Conservation (phyloP, 306 rosid genomes). For the Geum urbanum region DNA sequence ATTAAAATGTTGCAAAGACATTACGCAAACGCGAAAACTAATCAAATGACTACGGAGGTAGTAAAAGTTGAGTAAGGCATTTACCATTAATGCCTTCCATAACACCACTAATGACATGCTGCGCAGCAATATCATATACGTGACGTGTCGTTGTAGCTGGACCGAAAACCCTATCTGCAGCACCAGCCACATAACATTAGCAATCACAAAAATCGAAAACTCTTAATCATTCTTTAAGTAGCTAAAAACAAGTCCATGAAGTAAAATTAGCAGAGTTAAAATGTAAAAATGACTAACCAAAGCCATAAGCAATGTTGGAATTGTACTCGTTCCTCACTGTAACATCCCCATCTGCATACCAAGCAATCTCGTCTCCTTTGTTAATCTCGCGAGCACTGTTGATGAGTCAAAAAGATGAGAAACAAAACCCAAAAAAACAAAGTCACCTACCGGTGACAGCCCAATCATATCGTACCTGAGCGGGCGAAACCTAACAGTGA, state of each 20-base stretch:
- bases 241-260: not conserved
- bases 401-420: slow-evolving; percentile 9
- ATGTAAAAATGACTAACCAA: slow-evolving; percentile 45
- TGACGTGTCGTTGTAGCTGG: slow-evolving; percentile 52
- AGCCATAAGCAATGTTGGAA: slow-evolving; percentile 61
- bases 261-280: not conserved
- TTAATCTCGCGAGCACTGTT: slow-evolving; percentile 64
- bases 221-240: not conserved
- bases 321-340: slow-evolving; percentile 66
- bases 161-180: slow-evolving; percentile 50
- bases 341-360: slow-evolving; percentile 82
- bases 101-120: slow-evolving; percentile 40
- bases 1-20: not conserved
- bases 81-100: slow-evolving; percentile 51
- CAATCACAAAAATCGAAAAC: not conserved
- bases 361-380: slow-evolving; percentile 83
- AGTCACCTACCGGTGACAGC: not conserved
- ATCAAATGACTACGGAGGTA: not conserved
- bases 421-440: not conserved
- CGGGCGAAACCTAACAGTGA: slow-evolving; percentile 85
- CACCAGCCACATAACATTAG: not conserved
- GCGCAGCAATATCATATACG: slow-evolving; percentile 49
- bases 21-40: not conserved
- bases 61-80: no score
- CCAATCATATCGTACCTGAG: slow-evolving; percentile 51